phyloP scores from a whole-genome alignment of 192 early-diverging fungal species.

The Phycomyces blakesleeanus region DNA sequence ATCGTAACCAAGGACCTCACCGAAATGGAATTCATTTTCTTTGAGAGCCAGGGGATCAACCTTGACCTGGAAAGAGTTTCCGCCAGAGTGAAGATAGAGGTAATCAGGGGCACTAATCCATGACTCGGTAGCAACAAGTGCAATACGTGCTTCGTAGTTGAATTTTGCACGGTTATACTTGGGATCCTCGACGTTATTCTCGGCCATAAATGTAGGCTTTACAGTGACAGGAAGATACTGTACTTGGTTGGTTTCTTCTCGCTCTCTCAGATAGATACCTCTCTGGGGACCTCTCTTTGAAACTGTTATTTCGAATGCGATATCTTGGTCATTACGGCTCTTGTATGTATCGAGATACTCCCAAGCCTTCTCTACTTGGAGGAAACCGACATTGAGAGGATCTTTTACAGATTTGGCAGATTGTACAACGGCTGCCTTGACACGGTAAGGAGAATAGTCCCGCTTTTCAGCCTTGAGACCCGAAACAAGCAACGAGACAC shows the following conservation, averaged over 20 bases:
- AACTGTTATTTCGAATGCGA: slow-evolving; percentile 57
- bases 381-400: slow-evolving; percentile 68
- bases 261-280: slow-evolving; percentile 87
- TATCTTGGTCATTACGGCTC: slow-evolving; percentile 56
- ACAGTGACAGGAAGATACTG: slow-evolving; percentile 55
- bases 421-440: slow-evolving; percentile 73
- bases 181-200: slow-evolving; percentile 52
- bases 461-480: slow-evolving; percentile 71
- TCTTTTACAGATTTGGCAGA: slow-evolving; percentile 79
- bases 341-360: slow-evolving; percentile 65
- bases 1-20: slow-evolving; percentile 77
- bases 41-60: slow-evolving; percentile 80
- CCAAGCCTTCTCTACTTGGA: slow-evolving; percentile 89
- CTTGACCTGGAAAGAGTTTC: slow-evolving; percentile 59
- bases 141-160: slow-evolving; percentile 74
- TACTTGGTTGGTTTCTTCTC: slow-evolving; percentile 61
- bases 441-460: slow-evolving; percentile 76
- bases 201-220: slow-evolving; percentile 59
- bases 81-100: slow-evolving; percentile 63
- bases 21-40: slow-evolving; percentile 75
- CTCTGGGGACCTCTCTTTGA: slow-evolving; percentile 44
- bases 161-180: slow-evolving; percentile 61
- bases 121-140: slow-evolving; percentile 59
- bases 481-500: slow-evolving; percentile 79
- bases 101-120: slow-evolving; percentile 82